These are phyloP conservation scores for Penicillium sp. DNA, from an alignment of 2,329 filamentous ascomycete species.

Conservation along the genomic window DNA sequence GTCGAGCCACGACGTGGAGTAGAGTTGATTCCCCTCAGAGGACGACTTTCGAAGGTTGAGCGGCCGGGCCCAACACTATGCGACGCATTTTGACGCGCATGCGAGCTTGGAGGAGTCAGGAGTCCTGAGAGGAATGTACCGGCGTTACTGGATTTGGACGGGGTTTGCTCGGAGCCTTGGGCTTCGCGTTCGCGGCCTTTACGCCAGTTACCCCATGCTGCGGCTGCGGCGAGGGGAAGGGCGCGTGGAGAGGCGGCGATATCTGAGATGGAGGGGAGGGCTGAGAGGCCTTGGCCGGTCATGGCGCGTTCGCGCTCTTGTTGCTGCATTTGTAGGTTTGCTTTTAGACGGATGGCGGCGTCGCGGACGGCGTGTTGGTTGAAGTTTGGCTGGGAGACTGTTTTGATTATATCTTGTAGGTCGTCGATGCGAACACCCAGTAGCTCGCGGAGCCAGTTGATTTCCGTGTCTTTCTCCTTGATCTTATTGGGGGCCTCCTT, in stretches of 20 bases:
- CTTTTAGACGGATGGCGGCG: constrained; percentile 87
- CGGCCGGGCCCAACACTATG: constrained; percentile 40
- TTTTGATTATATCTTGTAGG: constrained; percentile 85
- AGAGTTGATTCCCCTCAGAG: constrained; percentile 37
- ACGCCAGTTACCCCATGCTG: constrained; percentile 97
- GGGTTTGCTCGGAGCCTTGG: constrained; percentile 59
- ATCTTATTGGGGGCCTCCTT: constrained; percentile 80
- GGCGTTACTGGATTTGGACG: constrained; percentile 62
- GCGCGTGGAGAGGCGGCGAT: constrained; percentile 78
- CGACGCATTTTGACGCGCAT: constrained; percentile 65
- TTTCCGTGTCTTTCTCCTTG: constrained; percentile 90
- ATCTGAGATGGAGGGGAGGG: constrained; percentile 75
- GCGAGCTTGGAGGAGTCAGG: constrained; percentile 84
- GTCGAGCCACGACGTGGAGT: constrained; percentile 35
- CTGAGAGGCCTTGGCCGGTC: constrained; percentile 69
- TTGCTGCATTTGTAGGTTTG: constrained; percentile 97
- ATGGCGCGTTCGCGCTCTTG: constrained; percentile 88
- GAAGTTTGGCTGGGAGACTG: constrained; percentile 74
- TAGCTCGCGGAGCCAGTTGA: constrained; percentile 91
- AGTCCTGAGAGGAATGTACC: constrained; percentile 75
- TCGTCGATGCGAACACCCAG: constrained; percentile 89
- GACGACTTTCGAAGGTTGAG: constrained; percentile 40
- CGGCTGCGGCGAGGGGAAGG: constrained; percentile 81
- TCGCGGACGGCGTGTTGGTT: constrained; percentile 82
- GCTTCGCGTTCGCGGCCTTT: constrained; percentile 65